phyloP scores from a whole-genome alignment of 2,329 filamentous ascomycete species.

The Cladosporium sp. region DNA sequence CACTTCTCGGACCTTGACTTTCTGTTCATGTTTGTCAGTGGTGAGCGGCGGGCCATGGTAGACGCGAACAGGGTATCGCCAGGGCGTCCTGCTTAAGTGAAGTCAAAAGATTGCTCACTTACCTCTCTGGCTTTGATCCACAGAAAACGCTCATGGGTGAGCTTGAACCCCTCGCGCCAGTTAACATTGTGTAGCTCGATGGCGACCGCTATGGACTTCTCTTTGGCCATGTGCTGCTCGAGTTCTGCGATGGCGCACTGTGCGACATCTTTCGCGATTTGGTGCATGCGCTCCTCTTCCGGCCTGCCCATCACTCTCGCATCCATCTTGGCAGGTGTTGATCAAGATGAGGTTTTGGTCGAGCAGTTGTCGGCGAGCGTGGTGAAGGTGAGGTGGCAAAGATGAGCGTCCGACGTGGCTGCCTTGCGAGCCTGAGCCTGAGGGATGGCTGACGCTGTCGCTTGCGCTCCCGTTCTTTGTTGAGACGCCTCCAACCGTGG shows the following conservation, averaged over 20 bases:
- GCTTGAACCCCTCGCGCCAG: slow-evolving; percentile 17
- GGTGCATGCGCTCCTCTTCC: slow-evolving; percentile 1
- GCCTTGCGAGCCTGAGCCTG: too few relatives aligned
- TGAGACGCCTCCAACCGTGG: not conserved
- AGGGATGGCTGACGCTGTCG: not conserved
- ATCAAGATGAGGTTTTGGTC: not conserved
- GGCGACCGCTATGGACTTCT: slow-evolving; percentile 32
- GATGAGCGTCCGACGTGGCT: too few relatives aligned
- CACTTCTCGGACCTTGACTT: slow-evolving; percentile 11
- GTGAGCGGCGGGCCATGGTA: not conserved
- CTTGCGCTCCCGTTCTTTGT: not conserved
- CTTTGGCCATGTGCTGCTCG: slow-evolving; percentile 13
- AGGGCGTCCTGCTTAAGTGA: not conserved
- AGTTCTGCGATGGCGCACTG: slow-evolving; percentile 30
- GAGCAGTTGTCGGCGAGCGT: not conserved
- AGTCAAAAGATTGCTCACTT: slow-evolving; percentile 13
- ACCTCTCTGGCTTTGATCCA: slow-evolving; percentile 35
- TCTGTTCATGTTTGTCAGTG: slow-evolving; percentile 3
- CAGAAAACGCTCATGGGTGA: slow-evolving; percentile 27
- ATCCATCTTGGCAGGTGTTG: not conserved
- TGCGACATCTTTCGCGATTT: not conserved
- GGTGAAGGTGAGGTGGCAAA: not conserved
- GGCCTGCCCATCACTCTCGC: slow-evolving; percentile 7
- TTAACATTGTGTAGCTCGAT: slow-evolving; percentile 24
- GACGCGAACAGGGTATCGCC: not conserved